These are phyloP conservation scores for Haplosporangium gracile DNA, from an alignment of 192 early-diverging fungal genomes.

Conservation along the genomic window DNA sequence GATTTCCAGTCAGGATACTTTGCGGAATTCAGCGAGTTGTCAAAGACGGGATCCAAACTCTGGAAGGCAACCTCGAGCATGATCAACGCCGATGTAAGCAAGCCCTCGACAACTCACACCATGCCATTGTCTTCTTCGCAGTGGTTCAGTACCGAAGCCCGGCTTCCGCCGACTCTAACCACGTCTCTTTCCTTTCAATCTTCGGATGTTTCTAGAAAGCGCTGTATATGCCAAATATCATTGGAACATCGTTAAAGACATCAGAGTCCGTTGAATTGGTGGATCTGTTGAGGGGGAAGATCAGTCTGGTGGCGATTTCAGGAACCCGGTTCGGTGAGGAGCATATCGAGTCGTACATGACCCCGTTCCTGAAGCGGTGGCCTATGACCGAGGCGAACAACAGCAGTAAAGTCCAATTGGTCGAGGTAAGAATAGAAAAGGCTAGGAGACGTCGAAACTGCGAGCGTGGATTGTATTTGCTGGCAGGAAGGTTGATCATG, in stretches of 20 bases:
- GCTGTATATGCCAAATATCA: constrained; percentile 67
- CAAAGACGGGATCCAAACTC: constrained; percentile 63
- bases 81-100: constrained; percentile 59
- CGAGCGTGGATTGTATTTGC: too few species aligned
- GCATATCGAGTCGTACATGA: constrained; percentile 62
- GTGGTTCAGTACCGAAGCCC: too few species aligned
- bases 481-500: too few species aligned
- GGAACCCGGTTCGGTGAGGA: constrained; percentile 66
- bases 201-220: constrained; percentile 52
- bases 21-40: constrained; percentile 53
- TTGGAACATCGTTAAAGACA: constrained; percentile 58
- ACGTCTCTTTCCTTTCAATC: neutral
- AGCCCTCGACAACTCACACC: too few species aligned
- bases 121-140: too few species aligned
- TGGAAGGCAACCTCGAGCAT: constrained; percentile 60
- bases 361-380: constrained; percentile 60
- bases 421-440: constrained; percentile 51
- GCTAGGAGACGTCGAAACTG: too few species aligned
- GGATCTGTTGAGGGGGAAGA: constrained; percentile 57
- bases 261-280: constrained; percentile 57
- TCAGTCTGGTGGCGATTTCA: constrained; percentile 63
- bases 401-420: constrained; percentile 51
- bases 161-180: too few species aligned
- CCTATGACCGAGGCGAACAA: constrained; percentile 14
- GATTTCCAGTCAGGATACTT: constrained; percentile 44